phyloP scores from a whole-genome alignment of 768 basidiomycete genomes.

The Suillus luteus region DNA sequence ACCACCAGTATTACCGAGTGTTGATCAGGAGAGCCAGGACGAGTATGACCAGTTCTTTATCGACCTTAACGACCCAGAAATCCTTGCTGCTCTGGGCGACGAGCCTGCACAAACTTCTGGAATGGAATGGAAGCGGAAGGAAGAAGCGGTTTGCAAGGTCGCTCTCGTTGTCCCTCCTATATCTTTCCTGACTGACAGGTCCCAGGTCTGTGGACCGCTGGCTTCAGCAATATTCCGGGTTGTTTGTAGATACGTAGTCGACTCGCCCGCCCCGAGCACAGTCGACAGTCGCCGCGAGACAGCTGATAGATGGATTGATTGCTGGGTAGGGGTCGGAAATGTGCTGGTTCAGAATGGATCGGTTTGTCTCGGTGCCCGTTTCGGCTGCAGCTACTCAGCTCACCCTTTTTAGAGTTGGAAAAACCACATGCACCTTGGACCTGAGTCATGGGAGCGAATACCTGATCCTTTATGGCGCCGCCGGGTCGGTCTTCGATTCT shows the following conservation, averaged over 20 bases:
- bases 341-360: conserved; percentile 55
- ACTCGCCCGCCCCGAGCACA: conserved; percentile 24
- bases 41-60: conserved; percentile 63
- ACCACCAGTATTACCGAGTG: conserved; percentile 25
- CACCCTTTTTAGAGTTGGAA: conserved; percentile 56
- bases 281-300: conserved; percentile 32
- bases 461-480: conserved; percentile 51
- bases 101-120: conserved; percentile 26
- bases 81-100: conserved; percentile 55
- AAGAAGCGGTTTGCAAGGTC: conserved; percentile 54
- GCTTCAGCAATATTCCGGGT: conserved; percentile 57
- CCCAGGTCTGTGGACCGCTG: conserved; percentile 28
- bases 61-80: conserved; percentile 61
- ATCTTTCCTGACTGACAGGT: background rate
- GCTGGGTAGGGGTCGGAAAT: conserved; percentile 73
- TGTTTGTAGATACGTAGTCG: conserved; percentile 49
- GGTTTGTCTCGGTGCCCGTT: conserved; percentile 2
- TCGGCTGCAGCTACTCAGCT: background rate
- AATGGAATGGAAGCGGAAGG: conserved; percentile 41
- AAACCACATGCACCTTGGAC: conserved; percentile 51
- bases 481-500: conserved; percentile 64
- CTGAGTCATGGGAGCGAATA: conserved; percentile 58
- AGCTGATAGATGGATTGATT: conserved; percentile 62
- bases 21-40: conserved; percentile 76
- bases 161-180: conserved; percentile 16